phyloP scores from a whole-genome alignment of 164 flowering plant genomes.

The Dillenia turbinata region DNA sequence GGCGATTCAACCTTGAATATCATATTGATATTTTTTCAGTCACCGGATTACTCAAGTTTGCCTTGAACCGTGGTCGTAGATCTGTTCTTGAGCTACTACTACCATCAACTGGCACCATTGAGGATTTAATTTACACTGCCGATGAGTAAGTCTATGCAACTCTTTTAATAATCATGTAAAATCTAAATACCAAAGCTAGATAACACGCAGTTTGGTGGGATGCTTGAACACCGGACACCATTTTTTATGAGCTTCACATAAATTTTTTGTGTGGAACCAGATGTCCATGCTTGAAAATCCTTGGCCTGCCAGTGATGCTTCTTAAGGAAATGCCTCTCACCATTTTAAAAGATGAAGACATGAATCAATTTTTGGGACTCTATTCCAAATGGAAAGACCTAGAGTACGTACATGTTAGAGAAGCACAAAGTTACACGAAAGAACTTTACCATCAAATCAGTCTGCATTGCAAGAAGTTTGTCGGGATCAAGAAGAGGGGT shows the following conservation, averaged over 20 bases:
- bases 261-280: neutral
- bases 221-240: neutral
- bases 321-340: neutral
- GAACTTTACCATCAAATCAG: neutral
- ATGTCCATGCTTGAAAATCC: conserved; percentile 3
- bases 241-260: neutral
- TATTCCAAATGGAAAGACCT: neutral
- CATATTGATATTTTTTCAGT: neutral
- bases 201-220: too few species aligned
- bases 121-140: neutral
- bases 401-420: neutral
- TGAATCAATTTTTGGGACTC: neutral
- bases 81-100: neutral
- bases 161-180: too few species aligned
- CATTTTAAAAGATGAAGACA: neutral
- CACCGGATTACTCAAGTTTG: neutral
- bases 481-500: neutral
- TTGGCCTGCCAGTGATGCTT: neutral
- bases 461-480: neutral
- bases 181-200: too few species aligned
- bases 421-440: neutral
- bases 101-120: neutral
- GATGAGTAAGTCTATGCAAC: neutral
- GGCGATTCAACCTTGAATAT: neutral
- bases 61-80: neutral